A percentile compares a stretch with the other conserved stretches of the same genome.
Evolutionary conservation across 176 grass and related monocot genomes (phyloP).

Genomic region (Lolium multiflorum): DNA sequence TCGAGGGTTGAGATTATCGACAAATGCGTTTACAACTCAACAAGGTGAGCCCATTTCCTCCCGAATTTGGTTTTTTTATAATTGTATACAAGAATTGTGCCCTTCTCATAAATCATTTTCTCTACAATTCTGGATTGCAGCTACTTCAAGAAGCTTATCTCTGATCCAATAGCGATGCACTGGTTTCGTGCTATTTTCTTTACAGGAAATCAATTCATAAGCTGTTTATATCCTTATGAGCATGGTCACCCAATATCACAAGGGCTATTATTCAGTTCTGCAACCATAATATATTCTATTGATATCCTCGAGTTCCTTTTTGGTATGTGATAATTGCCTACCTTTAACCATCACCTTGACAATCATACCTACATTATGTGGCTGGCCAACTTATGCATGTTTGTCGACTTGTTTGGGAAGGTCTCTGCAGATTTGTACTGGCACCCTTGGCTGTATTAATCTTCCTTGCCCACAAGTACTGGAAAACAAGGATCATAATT

Average conservation of each 20-base stretch:
- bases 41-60: not conserved
- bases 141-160: not conserved
- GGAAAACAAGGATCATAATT: not conserved
- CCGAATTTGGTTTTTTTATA: not conserved
- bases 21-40: not conserved
- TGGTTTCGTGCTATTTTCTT: not conserved
- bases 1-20: not conserved
- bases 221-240: not conserved
- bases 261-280: too few relatives aligned
- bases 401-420: not conserved
- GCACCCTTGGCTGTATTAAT: not conserved
- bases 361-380: not conserved
- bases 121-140: not conserved
- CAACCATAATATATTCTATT: not conserved
- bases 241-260: too few relatives aligned
- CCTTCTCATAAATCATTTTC: not conserved
- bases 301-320: not conserved
- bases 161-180: not conserved
- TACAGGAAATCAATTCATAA: not conserved
- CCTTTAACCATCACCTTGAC: too few relatives aligned
- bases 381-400: not conserved
- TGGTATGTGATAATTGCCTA: not conserved
- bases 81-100: not conserved
- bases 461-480: not conserved
- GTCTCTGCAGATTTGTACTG: not conserved